Percentiles rank a stretch among this genome's conserved stretches.
phyloP scores from a whole-genome alignment of 441 rosid species.

The Croton setiger region DNA sequence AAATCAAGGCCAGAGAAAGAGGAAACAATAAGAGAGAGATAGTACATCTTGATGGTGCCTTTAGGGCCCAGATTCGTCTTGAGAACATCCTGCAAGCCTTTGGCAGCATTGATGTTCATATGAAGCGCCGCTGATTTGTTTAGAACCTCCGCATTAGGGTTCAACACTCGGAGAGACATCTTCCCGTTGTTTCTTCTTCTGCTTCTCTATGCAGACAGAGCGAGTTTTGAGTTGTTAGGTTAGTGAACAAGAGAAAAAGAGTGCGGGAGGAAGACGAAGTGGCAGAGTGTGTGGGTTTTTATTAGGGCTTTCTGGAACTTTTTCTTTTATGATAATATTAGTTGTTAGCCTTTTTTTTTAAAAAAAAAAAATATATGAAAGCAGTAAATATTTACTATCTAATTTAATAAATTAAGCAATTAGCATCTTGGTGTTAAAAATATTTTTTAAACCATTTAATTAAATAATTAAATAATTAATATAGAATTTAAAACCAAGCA shows the following conservation, averaged over 20 bases:
- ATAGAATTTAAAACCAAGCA: too few species aligned
- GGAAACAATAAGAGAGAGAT: not conserved
- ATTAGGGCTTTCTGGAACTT: constrained; percentile 18
- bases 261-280: not conserved
- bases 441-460: too few species aligned
- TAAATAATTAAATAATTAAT: too few species aligned
- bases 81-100: constrained; percentile 92
- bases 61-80: constrained; percentile 94
- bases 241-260: not conserved
- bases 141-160: constrained; percentile 96
- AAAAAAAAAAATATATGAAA: too few species aligned
- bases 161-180: constrained; percentile 87
- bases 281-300: not conserved
- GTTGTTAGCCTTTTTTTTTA: too few species aligned
- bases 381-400: too few species aligned
- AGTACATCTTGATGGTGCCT: constrained; percentile 92
- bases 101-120: constrained; percentile 98
- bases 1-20: not conserved
- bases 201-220: not conserved
- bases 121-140: constrained; percentile 99
- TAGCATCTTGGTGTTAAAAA: too few species aligned
- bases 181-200: constrained; percentile 39
- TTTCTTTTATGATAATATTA: too few species aligned
- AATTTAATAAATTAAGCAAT: too few species aligned
- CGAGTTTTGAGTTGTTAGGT: not conserved